Percentiles rank a stretch among this genome's conserved stretches.
phyloP scores from a whole-genome alignment of 805 yeast genomes.

The Sugiyamaella marilandica region DNA sequence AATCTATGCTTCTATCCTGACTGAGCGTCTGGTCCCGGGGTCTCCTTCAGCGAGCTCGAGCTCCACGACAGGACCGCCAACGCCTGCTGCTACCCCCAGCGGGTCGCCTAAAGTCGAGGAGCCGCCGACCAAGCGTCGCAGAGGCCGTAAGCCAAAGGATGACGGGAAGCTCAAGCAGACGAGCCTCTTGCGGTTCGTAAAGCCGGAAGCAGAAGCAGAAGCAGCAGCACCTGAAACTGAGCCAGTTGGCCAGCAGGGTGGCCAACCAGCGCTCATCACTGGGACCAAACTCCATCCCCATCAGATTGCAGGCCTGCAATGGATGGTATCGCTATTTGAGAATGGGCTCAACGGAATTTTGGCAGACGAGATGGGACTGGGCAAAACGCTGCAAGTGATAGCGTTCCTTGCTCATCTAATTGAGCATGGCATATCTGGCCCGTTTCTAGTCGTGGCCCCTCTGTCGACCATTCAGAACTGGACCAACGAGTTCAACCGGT shows the following conservation, averaged over 20 bases:
- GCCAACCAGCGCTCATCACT: slow-evolving; percentile 52
- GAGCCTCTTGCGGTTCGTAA: slow-evolving; percentile 10
- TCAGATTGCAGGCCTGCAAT: slow-evolving; percentile 84
- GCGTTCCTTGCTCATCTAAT: slow-evolving; percentile 82
- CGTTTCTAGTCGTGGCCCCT: slow-evolving; percentile 95
- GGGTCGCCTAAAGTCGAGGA: slow-evolving; percentile 2
- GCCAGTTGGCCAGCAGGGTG: not conserved
- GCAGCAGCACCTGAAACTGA: not conserved
- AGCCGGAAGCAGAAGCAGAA: slow-evolving; percentile 6
- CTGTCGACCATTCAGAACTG: slow-evolving; percentile 89
- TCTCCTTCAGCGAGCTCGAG: slow-evolving; percentile 6
- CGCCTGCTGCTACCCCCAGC: slow-evolving; percentile 19
- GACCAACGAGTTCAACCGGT: slow-evolving; percentile 97
- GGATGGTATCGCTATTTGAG: slow-evolving; percentile 84
- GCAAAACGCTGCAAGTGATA: slow-evolving; percentile 90
- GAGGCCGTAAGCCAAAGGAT: slow-evolving; percentile 9
- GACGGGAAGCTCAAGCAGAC: slow-evolving; percentile 2
- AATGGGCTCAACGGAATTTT: slow-evolving; percentile 91
- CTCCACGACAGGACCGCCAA: not conserved
- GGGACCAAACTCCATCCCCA: slow-evolving; percentile 71
- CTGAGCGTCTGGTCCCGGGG: slow-evolving; percentile 53
- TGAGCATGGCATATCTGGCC: slow-evolving; percentile 96
- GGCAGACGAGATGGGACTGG: slow-evolving; percentile 98
- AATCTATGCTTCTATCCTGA: slow-evolving; percentile 78
- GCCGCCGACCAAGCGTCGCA: slow-evolving; percentile 1